Evolutionary conservation across 495 filamentous ascomycete genomes (phyloP), one percentile per base, ranked within the genome.

Genomic region (Pyrenula aspistea): DNA sequence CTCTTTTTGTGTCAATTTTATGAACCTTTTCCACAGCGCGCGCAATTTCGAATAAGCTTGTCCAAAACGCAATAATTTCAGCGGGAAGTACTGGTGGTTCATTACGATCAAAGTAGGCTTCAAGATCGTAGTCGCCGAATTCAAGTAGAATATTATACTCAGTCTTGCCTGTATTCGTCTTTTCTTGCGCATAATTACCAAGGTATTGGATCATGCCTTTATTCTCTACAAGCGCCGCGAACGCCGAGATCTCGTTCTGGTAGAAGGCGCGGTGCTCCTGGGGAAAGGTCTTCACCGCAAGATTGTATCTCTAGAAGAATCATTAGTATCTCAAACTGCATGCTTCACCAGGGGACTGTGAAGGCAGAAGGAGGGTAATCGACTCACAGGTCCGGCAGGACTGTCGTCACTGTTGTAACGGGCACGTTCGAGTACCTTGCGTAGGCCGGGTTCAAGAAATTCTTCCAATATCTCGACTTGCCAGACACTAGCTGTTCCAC

Each of bases 21-120:
- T 72, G 68, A n/a, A 72, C 50, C 22, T 57, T 22, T 24, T 59
- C 49, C 10, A 72, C 12, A 1, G 68, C 66, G 19, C 64, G 53
- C 1, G 66, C 69, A 11, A 72, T 58, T 24, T 62, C 52, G 24
- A 67, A 65, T 11, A 72, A 57, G 2, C 63, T 59, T 25, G 61
- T 56, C 69, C 69, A 71, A 25, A 70, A 70, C 15, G 63, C 57
- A 4, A 59, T 57, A 0, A 64, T 64, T 53, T 69, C 67, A 10
- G 42, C 22, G 11, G 57, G 54, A 24, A 67, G 53, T 25, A 61
- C 58, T 10, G 69, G 69, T 12, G 66, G 67, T 11, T 11, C 11
- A 12, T 60, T 55, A 4, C 50, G 49, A 2, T 60, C 54, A 25
- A 72, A 63, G 53, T 66, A 67, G n/a, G 64, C 60, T 12, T 65